These are phyloP conservation scores for Daldinia grandis DNA, from an alignment of 495 filamentous ascomycete genomes.

Conservation along the genomic window DNA sequence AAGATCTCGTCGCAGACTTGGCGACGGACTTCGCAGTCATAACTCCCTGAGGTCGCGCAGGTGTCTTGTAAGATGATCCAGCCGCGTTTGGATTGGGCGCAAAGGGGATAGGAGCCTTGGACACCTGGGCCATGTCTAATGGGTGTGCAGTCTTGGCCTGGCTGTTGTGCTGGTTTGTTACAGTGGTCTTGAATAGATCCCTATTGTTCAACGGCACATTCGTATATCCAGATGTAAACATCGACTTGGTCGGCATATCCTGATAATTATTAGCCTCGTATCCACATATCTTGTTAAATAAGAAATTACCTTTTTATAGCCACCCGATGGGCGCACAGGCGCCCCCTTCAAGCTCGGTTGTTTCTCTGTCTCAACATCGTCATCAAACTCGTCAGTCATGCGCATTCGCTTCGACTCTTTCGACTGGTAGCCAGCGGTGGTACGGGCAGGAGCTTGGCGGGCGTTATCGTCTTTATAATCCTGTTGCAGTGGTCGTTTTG, in stretches of 20 bases:
- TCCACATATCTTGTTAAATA: neutral
- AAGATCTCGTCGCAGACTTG: slow-evolving; percentile 69
- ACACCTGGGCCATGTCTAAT: slow-evolving; percentile 80
- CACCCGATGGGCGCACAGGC: slow-evolving; percentile 81
- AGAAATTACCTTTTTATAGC: slow-evolving; percentile 73
- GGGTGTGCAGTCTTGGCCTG: slow-evolving; percentile 70
- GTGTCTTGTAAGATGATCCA: slow-evolving; percentile 68
- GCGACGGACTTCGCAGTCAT: slow-evolving; percentile 53
- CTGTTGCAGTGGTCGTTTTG: slow-evolving; percentile 61
- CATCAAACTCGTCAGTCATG: slow-evolving; percentile 64
- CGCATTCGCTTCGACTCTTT: slow-evolving; percentile 67
- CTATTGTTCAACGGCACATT: slow-evolving; percentile 53
- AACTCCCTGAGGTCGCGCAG: slow-evolving; percentile 57
- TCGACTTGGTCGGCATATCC: slow-evolving; percentile 68
- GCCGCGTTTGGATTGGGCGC: slow-evolving; percentile 69
- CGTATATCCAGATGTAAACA: slow-evolving; percentile 69
- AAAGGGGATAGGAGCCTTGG: slow-evolving; percentile 89
- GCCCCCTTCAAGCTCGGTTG: slow-evolving; percentile 73
- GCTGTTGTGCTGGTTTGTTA: slow-evolving; percentile 61
- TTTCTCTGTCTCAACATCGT: slow-evolving; percentile 52
- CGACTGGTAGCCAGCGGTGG: slow-evolving; percentile 56
- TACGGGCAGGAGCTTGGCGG: slow-evolving; percentile 50
- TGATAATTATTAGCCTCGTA: slow-evolving; percentile 40
- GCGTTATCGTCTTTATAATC: slow-evolving; percentile 59
- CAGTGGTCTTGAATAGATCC: slow-evolving; percentile 59